These are phyloP conservation scores for Lichenothelia convexa DNA, from an alignment of 495 filamentous ascomycete genomes.

Conservation along the genomic window DNA sequence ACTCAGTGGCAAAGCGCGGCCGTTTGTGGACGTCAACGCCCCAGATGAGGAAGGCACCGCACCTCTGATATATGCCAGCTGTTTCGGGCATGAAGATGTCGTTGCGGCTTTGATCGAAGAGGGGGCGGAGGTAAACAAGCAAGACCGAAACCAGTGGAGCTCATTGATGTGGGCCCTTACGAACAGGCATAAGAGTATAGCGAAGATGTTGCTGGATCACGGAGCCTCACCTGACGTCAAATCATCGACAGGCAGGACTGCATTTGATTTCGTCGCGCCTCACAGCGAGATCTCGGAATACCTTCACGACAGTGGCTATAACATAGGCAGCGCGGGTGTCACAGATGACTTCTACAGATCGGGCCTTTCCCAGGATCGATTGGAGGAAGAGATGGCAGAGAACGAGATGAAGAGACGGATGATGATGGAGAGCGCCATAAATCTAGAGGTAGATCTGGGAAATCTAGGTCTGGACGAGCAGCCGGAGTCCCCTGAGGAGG, in stretches of 20 bases:
- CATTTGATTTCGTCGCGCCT: conserved; percentile 84
- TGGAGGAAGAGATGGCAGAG: conserved; percentile 94
- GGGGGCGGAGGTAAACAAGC: conserved; percentile 79
- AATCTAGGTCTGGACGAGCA: conserved; percentile 93
- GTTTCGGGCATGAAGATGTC: conserved; percentile 90
- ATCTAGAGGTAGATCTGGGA: conserved; percentile 90
- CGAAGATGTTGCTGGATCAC: conserved; percentile 75
- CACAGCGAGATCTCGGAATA: conserved; percentile 95
- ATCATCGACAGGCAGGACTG: conserved; percentile 84
- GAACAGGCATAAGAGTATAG: conserved; percentile 88
- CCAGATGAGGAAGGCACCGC: conserved; percentile 90
- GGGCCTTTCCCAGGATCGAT: conserved; percentile 79
- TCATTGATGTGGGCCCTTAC: conserved; percentile 99
- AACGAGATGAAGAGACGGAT: conserved; percentile 89
- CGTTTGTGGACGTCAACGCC: conserved; percentile 72
- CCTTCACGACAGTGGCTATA: conserved; percentile 81
- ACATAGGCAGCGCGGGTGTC: conserved; percentile 71
- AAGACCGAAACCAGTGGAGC: conserved; percentile 94
- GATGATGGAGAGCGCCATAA: conserved; percentile 99
- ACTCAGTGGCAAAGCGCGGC: conserved; percentile 52
- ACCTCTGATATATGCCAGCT: conserved; percentile 93
- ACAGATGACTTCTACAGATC: conserved; percentile 88
- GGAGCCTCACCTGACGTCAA: conserved; percentile 92
- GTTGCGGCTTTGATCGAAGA: conserved; percentile 68
- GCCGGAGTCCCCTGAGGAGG: conserved; percentile 70